These are phyloP conservation scores for Sesbania bispinosa DNA, from an alignment of 306 rosid genomes.

Conservation along the genomic window DNA sequence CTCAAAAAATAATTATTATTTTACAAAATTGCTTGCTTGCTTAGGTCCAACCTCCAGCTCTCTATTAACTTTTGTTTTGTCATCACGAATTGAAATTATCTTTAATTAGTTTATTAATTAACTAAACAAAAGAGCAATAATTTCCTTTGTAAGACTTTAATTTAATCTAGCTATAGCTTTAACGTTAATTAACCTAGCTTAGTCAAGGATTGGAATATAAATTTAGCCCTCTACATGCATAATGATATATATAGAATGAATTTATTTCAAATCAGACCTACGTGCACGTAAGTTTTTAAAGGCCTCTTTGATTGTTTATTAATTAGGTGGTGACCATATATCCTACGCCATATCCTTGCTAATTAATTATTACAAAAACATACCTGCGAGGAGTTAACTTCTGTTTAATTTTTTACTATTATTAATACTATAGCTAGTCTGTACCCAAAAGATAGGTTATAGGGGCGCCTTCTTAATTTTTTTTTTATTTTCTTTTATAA, in stretches of 20 bases:
- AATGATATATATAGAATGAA: neutral
- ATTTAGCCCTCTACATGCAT: no score
- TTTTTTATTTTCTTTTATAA: no score
- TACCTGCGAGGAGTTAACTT: neutral
- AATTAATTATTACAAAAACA: no score
- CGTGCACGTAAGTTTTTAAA: neutral
- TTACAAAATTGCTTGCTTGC: neutral
- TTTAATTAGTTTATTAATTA: neutral
- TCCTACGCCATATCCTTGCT: neutral
- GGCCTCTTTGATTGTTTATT: neutral
- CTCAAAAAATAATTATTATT: no score
- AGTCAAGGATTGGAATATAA: constrained; percentile 6
- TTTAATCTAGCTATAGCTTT: constrained; percentile 5
- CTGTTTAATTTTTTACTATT: neutral
- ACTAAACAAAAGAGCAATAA: neutral
- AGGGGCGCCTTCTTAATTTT: no score
- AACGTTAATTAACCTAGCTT: neutral
- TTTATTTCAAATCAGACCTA: constrained; percentile 21
- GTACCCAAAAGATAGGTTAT: no score
- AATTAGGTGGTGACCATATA: constrained; percentile 20
- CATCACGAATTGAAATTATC: neutral
- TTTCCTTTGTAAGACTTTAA: neutral
- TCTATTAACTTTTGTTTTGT: neutral
- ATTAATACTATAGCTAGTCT: neutral
- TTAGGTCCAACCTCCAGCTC: neutral